Base-by-base conservation (phyloP, 1,284 basidiomycete species). In the Amylostereum areolatum region DNA sequence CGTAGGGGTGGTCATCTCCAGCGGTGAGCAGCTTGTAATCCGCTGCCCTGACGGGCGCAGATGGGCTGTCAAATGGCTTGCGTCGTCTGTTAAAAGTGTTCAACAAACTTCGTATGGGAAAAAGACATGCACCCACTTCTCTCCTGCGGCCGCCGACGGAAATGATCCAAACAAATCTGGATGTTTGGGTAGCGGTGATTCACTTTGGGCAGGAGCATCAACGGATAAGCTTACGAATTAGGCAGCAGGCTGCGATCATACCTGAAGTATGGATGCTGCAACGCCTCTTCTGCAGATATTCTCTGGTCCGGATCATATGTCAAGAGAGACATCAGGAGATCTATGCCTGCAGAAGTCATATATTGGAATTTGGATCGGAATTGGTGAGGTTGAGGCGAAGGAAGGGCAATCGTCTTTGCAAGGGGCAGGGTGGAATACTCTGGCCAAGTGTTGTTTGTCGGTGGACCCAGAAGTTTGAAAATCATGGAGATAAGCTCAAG, bases 161-260 rank as follows among this genome's bases (percentile, higher is more conserved):
- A 99, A 99, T 2, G 92, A 96, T 2, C 91, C 84, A 67, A 99
- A 99, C 48, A 96, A 72, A 62, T 97, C 94, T n/a, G 94, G 92
- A 66, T 99, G 96, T 61, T 99, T 98, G 1, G 97, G 96, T 36
- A 89, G 68, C 0, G 97, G 97, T 1, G 90, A 85, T 69, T 99
- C 97, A 4, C 92, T 95, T 60, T 4, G 45, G 35, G 44, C 33
- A 9, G 37, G 4, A 34, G 46, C 24, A 12, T 34, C 49, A 41
- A 10, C n/a, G n/a, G n/a, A n/a, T n/a, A n/a, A n/a, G n/a, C n/a
- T n/a, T n/a, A n/a, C n/a, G n/a, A n/a, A n/a, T n/a, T n/a, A n/a
- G n/a, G n/a, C 29, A 25, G 10, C 46, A 45, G n/a, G n/a, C n/a
- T n/a, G n/a, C n/a, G n/a, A n/a, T n/a, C 83, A 48, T 51, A 94